Conservation (phyloP, 805 yeast genomes). For the Brettanomyces bruxellensis region DNA sequence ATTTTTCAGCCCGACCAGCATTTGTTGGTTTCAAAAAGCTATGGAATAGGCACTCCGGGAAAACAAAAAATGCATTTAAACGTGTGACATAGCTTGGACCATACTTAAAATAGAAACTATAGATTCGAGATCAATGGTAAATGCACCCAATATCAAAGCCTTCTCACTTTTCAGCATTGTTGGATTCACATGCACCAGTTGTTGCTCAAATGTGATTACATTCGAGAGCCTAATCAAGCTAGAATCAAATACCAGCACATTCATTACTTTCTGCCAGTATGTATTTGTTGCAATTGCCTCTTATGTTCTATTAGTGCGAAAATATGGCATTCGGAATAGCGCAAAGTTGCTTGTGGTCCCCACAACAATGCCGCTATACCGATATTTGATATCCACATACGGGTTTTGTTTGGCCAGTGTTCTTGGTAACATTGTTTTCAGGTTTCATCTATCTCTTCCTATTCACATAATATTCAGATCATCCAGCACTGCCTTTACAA, state of each 20-base stretch:
- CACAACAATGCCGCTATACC: conserved; percentile 31
- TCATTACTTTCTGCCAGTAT: conserved; percentile 54
- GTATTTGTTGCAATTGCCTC: conserved; percentile 40
- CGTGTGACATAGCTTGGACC: too few species aligned
- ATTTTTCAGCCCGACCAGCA: too few species aligned
- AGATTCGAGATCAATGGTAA: too few species aligned
- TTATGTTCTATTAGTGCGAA: conserved; percentile 20
- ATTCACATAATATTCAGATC: conserved; percentile 60
- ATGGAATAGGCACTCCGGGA: too few species aligned
- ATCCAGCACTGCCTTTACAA: conserved; percentile 51
- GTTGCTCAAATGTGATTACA: conserved; percentile 62
- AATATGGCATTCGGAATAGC: conserved; percentile 18
- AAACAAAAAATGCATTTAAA: too few species aligned
- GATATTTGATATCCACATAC: conserved; percentile 38
- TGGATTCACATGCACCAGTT: conserved; percentile 53
- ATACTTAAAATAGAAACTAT: too few species aligned
- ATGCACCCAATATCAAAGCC: not conserved
- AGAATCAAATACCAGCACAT: conserved; percentile 31
- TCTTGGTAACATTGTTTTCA: conserved; percentile 51
- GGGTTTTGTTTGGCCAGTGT: conserved; percentile 43
- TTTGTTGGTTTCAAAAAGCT: too few species aligned
- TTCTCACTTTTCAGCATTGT: conserved; percentile 3
- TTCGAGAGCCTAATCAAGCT: conserved; percentile 43
- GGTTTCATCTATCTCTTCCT: conserved; percentile 51
- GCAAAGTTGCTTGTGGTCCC: conserved; percentile 17